phyloP scores from a whole-genome alignment of 305 asterid species.

The Fraxinus xanthoxyloides region DNA sequence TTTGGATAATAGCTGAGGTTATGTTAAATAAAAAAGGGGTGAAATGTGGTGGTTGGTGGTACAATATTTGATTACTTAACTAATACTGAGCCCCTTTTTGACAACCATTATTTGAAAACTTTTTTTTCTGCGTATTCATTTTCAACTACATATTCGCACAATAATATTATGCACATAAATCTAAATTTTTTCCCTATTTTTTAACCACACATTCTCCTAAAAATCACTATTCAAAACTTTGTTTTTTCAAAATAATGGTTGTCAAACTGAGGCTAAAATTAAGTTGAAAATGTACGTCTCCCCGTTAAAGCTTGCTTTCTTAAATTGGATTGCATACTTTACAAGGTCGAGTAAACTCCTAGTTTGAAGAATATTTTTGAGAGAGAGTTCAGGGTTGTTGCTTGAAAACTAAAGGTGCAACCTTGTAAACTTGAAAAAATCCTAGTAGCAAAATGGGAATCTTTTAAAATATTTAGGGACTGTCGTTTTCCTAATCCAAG shows the following conservation, averaged over 20 bases:
- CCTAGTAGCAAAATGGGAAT: background rate
- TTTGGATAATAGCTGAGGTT: background rate
- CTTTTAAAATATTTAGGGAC: background rate
- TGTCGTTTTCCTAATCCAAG: background rate
- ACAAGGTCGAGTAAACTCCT: background rate
- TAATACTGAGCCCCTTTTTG: background rate
- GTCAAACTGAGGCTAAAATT: background rate
- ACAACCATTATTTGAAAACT: background rate
- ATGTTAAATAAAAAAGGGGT: background rate
- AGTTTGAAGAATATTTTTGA: background rate
- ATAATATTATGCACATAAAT: no score
- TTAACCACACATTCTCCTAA: no score
- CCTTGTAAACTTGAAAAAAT: background rate
- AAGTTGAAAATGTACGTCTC: background rate
- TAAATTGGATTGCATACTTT: background rate
- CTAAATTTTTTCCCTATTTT: no score
- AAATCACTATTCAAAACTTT: no score
- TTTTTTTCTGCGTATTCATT: background rate
- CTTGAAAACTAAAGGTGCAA: background rate
- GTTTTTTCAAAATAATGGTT: no score
- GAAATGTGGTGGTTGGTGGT: background rate
- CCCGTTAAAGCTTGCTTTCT: background rate
- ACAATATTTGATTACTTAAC: background rate
- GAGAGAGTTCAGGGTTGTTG: background rate
- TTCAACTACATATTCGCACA: background rate